phyloP scores from a whole-genome alignment of 768 basidiomycete genomes.

The Tylopilus rubrobrunneus region DNA sequence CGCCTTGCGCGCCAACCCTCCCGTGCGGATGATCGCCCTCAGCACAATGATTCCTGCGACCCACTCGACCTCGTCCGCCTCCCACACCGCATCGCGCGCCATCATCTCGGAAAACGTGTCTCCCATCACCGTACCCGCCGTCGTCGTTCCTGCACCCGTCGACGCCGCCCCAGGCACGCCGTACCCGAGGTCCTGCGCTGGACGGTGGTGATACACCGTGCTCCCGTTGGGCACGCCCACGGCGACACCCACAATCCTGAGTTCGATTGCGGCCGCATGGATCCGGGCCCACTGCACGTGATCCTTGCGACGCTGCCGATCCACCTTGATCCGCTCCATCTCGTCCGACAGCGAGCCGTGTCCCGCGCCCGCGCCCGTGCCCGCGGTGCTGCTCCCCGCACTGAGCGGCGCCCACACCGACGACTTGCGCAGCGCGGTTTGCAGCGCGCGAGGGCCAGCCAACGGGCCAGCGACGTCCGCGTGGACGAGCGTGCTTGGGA shows the following conservation, averaged over 20 bases:
- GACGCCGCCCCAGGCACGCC: slow-evolving; percentile 17
- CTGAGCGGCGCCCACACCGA: slow-evolving; percentile 47
- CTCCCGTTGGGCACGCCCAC: slow-evolving; percentile 13
- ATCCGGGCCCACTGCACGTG: slow-evolving; percentile 66
- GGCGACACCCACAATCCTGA: slow-evolving; percentile 39
- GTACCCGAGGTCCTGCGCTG: slow-evolving; percentile 38
- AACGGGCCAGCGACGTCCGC: slow-evolving; percentile 53
- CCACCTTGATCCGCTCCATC: slow-evolving; percentile 58
- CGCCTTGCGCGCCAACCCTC: slow-evolving; percentile 45
- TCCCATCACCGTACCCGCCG: slow-evolving; percentile 6
- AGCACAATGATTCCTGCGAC: slow-evolving; percentile 60
- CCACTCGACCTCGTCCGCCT: slow-evolving; percentile 64
- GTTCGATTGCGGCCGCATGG: slow-evolving; percentile 60
- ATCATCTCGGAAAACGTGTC: slow-evolving; percentile 55
- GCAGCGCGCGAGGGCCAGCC: slow-evolving; percentile 54
- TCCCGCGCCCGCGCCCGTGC: no score
- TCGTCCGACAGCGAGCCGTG: slow-evolving; percentile 48
- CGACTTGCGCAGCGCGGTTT: slow-evolving; percentile 55
- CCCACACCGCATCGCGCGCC: slow-evolving; percentile 65
- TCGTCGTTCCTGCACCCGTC: background rate
- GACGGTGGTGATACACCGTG: slow-evolving; percentile 30
- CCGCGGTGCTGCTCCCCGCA: background rate
- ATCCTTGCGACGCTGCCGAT: slow-evolving; percentile 59
- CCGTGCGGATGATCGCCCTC: slow-evolving; percentile 53
- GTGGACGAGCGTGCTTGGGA: slow-evolving; percentile 45